These are phyloP conservation scores for Lipomyces yamadae DNA, from an alignment of 805 yeast species.

Conservation along the genomic window DNA sequence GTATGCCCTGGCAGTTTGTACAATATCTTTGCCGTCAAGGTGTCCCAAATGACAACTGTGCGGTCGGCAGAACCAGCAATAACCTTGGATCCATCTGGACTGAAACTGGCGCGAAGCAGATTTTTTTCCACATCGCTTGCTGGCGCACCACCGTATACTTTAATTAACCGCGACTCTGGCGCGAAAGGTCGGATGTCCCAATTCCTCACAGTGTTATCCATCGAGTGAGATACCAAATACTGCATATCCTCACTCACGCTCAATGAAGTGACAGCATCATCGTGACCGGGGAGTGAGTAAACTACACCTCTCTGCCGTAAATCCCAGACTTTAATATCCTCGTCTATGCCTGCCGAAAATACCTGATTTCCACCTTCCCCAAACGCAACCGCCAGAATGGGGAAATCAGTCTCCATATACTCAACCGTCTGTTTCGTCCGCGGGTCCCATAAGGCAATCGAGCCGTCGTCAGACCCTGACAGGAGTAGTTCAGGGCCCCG, in stretches of 20 bases:
- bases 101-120: conserved; percentile 56
- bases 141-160: conserved; percentile 61
- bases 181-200: conserved; percentile 59
- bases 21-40: conserved; percentile 53
- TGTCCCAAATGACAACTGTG: conserved; percentile 64
- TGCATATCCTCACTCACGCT: conserved; percentile 55
- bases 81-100: conserved; percentile 47
- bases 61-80: conserved; percentile 69
- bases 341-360: conserved; percentile 72
- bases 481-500: conserved; percentile 47
- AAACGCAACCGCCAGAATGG: conserved; percentile 59
- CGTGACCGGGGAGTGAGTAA: conserved; percentile 55
- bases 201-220: conserved; percentile 61
- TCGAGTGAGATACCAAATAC: conserved; percentile 56
- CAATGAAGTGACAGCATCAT: conserved; percentile 61
- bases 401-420: conserved; percentile 56
- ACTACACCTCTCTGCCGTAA: conserved; percentile 49
- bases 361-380: conserved; percentile 51
- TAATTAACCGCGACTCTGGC: conserved; percentile 41
- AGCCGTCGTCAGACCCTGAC: conserved; percentile 72
- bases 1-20: conserved; percentile 62
- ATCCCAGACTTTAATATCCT: conserved; percentile 65
- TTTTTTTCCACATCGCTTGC: conserved; percentile 54
- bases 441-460: conserved; percentile 65
- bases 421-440: conserved; percentile 55